Base-by-base conservation (phyloP, 352 stramenopile genomes). In the Phytopythium mirpurense region DNA sequence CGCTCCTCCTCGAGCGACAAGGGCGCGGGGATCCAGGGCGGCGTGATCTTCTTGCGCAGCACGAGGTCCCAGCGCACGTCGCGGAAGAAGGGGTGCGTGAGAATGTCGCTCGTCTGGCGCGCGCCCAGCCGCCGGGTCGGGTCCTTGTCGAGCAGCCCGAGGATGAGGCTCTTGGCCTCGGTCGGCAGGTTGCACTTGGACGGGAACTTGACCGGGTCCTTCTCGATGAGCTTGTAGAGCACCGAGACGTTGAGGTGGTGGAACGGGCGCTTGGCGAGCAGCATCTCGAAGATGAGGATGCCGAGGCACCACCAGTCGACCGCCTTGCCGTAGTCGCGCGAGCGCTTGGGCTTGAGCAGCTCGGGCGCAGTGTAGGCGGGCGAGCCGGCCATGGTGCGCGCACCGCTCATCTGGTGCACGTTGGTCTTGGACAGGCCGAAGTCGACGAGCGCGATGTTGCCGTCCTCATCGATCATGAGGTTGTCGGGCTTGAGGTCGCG, bases 401-500 rank as follows among this genome's bases (percentile, higher is more conserved):
- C 83, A 31, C 83, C 83, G 37, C 67, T 88, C 54, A 94, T 77
- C 52, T 87, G 81, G 38, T 82, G 83, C 34, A 97, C 86, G 49
- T 90, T 96, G 9, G 92, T 94, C 67, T 98, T 98, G 31, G 81
- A 92, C 2, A 98, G 63, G 6, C 94, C 94, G 62, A 98, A 98
- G 57, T 98, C 94, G 2, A 97, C 93, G 11, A 98, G 65, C n/a
- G 89, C 86, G 21, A 98, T 76, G 64, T 98, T 96, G 42, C 91
- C 93, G 34, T 95, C 85, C 10, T 91, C 74, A 63, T 98, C 94
- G 44, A 98, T 85, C 68, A 97, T 95, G 45, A 98, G 89, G 65
- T 98, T 98, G 60, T 98, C 92, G 2, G 95, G 95, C 57, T 98
- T 98, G 21, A 98, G 63, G 56, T 98, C 95, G 49, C 89, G 83